phyloP scores from a whole-genome alignment of 305 asterid species.

The Rubia peregrina region DNA sequence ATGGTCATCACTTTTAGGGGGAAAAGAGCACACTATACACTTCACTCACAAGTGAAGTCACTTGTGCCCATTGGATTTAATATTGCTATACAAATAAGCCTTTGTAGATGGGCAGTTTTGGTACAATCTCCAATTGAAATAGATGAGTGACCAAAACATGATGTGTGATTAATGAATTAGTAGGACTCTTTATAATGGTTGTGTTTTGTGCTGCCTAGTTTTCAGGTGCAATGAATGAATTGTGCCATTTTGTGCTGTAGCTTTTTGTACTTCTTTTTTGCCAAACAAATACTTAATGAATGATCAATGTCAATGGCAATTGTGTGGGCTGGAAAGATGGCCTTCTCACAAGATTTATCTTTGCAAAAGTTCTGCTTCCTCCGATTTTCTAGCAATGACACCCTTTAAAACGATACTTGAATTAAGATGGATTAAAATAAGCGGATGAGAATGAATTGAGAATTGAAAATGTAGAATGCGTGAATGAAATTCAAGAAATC shows the following conservation, averaged over 20 bases:
- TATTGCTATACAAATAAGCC: slow-evolving; percentile 6
- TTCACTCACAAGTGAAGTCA: slow-evolving; percentile 27
- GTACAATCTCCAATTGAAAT: not conserved
- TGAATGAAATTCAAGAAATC: no score
- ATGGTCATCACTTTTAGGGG: slow-evolving; percentile 21
- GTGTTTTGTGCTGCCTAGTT: slow-evolving; percentile 4
- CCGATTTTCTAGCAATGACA: no score
- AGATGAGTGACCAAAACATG: slow-evolving; percentile 1
- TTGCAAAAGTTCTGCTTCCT: not conserved
- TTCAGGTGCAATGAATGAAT: slow-evolving; percentile 16
- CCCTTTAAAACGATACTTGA: no score
- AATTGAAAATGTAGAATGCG: no score
- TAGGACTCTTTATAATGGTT: not conserved
- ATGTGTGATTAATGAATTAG: not conserved
- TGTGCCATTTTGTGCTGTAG: slow-evolving; percentile 4
- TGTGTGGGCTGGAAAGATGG: slow-evolving; percentile 4
- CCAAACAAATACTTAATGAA: not conserved
- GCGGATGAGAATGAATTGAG: no score
- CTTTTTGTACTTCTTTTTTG: slow-evolving; percentile 1
- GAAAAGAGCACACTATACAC: slow-evolving; percentile 12
- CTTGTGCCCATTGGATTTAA: slow-evolving; percentile 18
- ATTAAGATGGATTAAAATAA: no score
- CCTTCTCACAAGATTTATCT: not conserved
- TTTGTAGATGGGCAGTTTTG: slow-evolving; percentile 2
- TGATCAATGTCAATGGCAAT: not conserved